Percentiles rank a stretch among this genome's conserved stretches.
These are phyloP conservation scores for Penicillium fimorum DNA, from an alignment of 495 filamentous ascomycete species.

Conservation along the genomic window DNA sequence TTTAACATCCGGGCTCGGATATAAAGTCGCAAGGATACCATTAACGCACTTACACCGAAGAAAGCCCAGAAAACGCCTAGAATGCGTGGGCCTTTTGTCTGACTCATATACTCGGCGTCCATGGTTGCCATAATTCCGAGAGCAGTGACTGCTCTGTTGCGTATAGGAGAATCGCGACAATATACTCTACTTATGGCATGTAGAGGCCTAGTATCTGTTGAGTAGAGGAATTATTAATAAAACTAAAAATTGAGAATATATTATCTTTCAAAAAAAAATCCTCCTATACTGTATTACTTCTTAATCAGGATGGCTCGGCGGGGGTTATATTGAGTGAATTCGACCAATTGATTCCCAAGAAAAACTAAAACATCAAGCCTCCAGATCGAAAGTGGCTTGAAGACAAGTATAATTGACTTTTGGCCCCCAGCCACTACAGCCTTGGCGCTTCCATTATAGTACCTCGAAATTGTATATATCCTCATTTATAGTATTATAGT, in stretches of 20 bases:
- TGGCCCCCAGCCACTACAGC: not conserved
- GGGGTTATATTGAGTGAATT: not conserved
- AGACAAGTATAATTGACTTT: not conserved
- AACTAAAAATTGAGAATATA: no score
- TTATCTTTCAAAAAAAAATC: no score
- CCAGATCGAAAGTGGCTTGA: not conserved
- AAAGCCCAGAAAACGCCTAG: constrained; percentile 36
- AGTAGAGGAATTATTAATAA: no score
- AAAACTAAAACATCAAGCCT: not conserved
- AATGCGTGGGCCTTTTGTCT: constrained; percentile 22
- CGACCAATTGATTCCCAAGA: not conserved
- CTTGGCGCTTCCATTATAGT: not conserved
- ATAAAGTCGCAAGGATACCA: constrained; percentile 40
- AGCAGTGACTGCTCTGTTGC: not conserved
- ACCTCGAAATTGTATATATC: no score
- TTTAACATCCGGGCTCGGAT: constrained; percentile 40
- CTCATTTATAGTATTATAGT: not conserved
- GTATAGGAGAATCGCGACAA: not conserved
- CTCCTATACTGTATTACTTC: no score
- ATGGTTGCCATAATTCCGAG: not conserved
- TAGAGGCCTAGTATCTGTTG: no score
- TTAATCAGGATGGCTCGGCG: no score
- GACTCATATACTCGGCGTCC: not conserved
- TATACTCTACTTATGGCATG: not conserved
- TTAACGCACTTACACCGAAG: constrained; percentile 22